Conservation (phyloP, 2,329 filamentous ascomycete species). For the Penicillium sp. region DNA sequence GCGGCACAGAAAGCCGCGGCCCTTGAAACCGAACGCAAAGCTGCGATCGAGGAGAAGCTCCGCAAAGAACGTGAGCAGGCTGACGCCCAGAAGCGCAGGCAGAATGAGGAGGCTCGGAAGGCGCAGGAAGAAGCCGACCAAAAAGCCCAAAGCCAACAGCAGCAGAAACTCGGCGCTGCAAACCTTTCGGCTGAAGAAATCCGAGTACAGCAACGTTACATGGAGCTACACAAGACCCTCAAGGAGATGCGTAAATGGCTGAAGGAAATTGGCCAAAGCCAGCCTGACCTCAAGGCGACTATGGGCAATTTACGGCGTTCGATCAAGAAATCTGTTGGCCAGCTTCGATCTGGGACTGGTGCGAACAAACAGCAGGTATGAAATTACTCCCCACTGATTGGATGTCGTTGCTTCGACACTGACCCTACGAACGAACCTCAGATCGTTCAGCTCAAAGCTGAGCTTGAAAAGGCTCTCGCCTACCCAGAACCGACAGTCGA, state of each 20-base stretch:
- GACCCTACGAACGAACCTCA: not conserved
- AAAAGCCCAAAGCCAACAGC: conserved; percentile 28
- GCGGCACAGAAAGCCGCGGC: conserved; percentile 32
- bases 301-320: conserved; percentile 70
- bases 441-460: conserved; percentile 46
- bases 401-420: not conserved
- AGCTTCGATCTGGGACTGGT: conserved; percentile 61
- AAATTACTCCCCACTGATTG: no score
- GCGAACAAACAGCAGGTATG: conserved; percentile 58
- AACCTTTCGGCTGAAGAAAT: conserved; percentile 37
- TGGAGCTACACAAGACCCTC: conserved; percentile 63
- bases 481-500: conserved; percentile 56
- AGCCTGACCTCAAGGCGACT: conserved; percentile 58
- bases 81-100: conserved; percentile 32
- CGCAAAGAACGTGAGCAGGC: conserved; percentile 32
- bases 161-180: conserved; percentile 26
- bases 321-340: conserved; percentile 69
- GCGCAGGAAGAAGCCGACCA: conserved; percentile 30
- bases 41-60: conserved; percentile 32
- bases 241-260: conserved; percentile 59
- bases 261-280: conserved; percentile 53
- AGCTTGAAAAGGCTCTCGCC: conserved; percentile 55
- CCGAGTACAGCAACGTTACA: conserved; percentile 47
- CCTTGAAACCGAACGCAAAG: conserved; percentile 38
- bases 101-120: conserved; percentile 28